phyloP scores from a whole-genome alignment of 768 basidiomycete species.

The Termitomyces sp. region DNA sequence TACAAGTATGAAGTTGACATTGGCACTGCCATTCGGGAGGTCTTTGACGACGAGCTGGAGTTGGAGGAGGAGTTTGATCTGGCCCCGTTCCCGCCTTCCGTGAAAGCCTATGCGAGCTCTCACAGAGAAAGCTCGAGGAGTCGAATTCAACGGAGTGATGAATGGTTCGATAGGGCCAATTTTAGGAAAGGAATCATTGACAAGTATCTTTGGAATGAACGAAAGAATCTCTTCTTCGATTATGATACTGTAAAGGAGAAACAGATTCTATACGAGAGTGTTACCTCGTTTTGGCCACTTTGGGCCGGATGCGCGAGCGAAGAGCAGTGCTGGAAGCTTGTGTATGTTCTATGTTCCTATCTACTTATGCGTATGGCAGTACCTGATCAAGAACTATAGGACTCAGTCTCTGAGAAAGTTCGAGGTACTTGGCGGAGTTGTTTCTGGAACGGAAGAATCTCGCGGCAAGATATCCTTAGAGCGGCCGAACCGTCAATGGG shows the following conservation, averaged over 20 bases:
- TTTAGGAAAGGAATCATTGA: constrained; percentile 83
- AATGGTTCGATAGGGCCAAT: constrained; percentile 92
- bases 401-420: constrained; percentile 89
- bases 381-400: constrained; percentile 33
- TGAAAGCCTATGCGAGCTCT: constrained; percentile 62
- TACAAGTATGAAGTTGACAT: constrained; percentile 99
- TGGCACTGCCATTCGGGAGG: constrained; percentile 93
- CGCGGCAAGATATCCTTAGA: constrained; percentile 94
- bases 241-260: constrained; percentile 90
- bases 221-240: constrained; percentile 90
- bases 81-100: constrained; percentile 85
- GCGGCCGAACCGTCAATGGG: constrained; percentile 98
- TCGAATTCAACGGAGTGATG: constrained; percentile 67
- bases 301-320: constrained; percentile 99
- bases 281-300: constrained; percentile 93
- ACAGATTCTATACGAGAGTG: constrained; percentile 93
- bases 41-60: constrained; percentile 90
- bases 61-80: constrained; percentile 90
- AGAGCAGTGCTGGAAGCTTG: constrained; percentile 88
- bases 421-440: constrained; percentile 91
- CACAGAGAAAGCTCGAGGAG: constrained; percentile 52
- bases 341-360: constrained; percentile 65
- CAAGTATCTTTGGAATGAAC: constrained; percentile 96
- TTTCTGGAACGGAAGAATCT: constrained; percentile 95
- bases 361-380: background rate